Evolutionary conservation across 2,329 filamentous ascomycete species (phyloP), one percentile per base, ranked within the genome.

Genomic region (Fonsecaea erecta): DNA sequence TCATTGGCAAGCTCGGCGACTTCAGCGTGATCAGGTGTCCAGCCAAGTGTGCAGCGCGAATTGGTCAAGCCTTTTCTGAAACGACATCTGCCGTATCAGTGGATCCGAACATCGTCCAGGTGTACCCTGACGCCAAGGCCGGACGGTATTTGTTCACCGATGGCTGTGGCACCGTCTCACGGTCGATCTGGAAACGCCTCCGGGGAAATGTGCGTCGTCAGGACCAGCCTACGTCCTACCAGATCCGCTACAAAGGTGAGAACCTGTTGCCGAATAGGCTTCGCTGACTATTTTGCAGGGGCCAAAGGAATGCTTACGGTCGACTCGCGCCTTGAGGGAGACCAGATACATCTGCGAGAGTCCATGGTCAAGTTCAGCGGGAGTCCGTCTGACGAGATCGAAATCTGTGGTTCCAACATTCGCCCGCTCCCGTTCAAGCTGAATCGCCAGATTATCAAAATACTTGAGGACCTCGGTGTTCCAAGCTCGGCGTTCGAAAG

Each of bases 361-460:
- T 94, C 90, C 3, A 96, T 96, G 92, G 81, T 86, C 61, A 96
- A 96, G 71, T 96, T 95, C 69, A 74, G 82, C 1, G 88, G 86
- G 57, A 72, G 78, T 0, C 82, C 85, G 37, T 78, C 74, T 1
- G 74, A 74, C 4, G 83, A 89, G 56, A 80, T 94, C 0, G 90
- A 90, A 66, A 91, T 93, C 52, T 93, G 90, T 72, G 90, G 89
- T 54, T 83, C 86, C 48, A 87, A 87, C 0, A 86, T 86, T 40
- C 86, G 83, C 57, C 88, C 90, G 0, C 82, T 94, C 6, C 85
- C 85, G 0, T 81, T 93, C 70, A 85, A 88, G 18, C 82, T 96
- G 1, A 96, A 96, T 72, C 87, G 90, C 0, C 91, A 91, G 69
- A 82, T 93, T 66, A 92, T 96, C 77, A 96, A 96, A 74, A 92